Evolutionary conservation across 139 green algal genomes (phyloP), one percentile per base, ranked within the genome.

Genomic region (Gonium pectorale): DNA sequence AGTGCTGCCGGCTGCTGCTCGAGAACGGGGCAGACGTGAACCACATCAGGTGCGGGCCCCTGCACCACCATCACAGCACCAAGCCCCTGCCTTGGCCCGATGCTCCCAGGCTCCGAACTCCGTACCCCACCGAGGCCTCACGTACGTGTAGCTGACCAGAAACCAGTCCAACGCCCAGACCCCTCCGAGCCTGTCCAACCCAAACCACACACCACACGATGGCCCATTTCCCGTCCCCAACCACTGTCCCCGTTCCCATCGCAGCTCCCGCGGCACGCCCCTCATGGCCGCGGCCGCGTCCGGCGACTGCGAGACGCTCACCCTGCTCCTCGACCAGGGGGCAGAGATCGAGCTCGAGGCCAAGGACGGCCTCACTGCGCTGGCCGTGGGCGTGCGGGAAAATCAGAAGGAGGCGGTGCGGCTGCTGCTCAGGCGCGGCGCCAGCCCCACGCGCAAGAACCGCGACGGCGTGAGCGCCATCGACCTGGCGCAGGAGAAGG

Each of bases 331-430:
- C 4, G 63, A 84, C 44, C 15, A 43, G 1, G 78, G 78, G 7
- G 78, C 78, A 4, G 22, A 68, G 24, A 40, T 84, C 2, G 63
- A 64, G 8, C 33, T 44, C 0, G 78, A 84, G 60, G 78, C 78
- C 11, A 66, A 66, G 63, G 78, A 84, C 64, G 78, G 78, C 22
- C 31, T 73, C 31, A 84, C 78, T 5, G 78, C 78, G 7, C 46
- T 84, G 1, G 46, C 44, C 6, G 62, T 63, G 0, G 78, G 63
- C 9, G 78, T 84, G 44, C 78, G 78, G 13, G 78, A 84, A 3
- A 84, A 84, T 33, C 78, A 84, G 68, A 74, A 74, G 46, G 78
- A 84, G 35, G 78, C 78, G 7, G 78, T 84, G 24, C 78, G 78
- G 31, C 43, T 84, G 78, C 78, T 84, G 43, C 62, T 84, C 63